Evolutionary conservation across 1,284 basidiomycete species (phyloP), one percentile per base, ranked within the genome.

Genomic region (Wolfiporia cocos): DNA sequence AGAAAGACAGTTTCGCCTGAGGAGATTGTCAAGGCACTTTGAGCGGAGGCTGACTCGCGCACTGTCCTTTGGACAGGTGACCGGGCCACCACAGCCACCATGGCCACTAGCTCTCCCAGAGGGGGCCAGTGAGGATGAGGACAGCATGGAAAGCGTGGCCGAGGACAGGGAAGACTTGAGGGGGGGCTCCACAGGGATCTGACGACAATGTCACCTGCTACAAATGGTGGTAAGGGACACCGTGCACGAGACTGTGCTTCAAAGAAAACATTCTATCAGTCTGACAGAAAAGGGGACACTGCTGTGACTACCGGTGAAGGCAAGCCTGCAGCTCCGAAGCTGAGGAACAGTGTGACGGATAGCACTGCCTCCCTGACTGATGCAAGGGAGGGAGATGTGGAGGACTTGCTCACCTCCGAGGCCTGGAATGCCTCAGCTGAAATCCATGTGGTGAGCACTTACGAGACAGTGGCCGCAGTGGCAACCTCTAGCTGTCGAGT

Each of bases 351-450:
- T 33, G 32, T 7, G 32, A 18, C 15, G 32, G 14, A 28, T 28
- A 28, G 26, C 26, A 28, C 26, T 28, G 26, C 26, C 7, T 28
- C 26, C 26, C 14, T n/a, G n/a, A n/a, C 26, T 28, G 26, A 7
- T 7, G 14, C 14, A 14, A 28, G 9, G 7, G 26, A 14, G 14
- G 9, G 9, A 28, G 26, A 7, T 28, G 14, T 28, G 7, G 22
- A 26, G 26, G 7, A 6, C 9, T 20, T 23, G n/a, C 14, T 18
- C 14, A 38, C 28, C 26, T 7, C 7, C 15, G 37, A 38, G 24
- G 37, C 19, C 15, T 38, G 37, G 37, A 38, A 23, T 36, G 10
- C 34, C 26, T 28, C 26, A 18, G 24, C 7, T n/a, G 20, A 38
- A 11, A 17, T 28, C 26, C 26, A 12, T 10, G 6, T 22, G 5